phyloP scores from a whole-genome alignment of 2,329 filamentous ascomycete genomes.

The Sarocladium kiliense region DNA sequence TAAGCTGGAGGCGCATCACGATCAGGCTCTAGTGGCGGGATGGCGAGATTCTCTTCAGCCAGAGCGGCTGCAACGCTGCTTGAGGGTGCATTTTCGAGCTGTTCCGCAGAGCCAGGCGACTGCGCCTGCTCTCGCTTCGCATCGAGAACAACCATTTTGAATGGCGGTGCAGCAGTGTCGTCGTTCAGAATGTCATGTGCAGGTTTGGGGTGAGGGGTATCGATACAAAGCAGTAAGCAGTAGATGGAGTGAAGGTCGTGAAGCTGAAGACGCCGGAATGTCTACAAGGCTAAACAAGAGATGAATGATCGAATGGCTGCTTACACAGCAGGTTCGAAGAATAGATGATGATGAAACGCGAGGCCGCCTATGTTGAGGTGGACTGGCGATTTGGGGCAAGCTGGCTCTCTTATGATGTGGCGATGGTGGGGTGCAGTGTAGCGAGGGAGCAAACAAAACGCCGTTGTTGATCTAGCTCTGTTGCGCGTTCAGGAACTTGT shows the following conservation, averaged over 20 bases:
- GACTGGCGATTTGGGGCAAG: background rate
- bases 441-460: background rate
- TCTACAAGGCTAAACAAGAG: too few relatives aligned
- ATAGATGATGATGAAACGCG: background rate
- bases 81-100: background rate
- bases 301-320: too few relatives aligned
- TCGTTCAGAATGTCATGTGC: background rate
- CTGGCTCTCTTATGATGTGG: background rate
- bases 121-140: background rate
- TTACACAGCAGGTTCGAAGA: too few relatives aligned
- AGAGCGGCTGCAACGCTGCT: background rate
- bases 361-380: too few relatives aligned
- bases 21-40: constrained; percentile 13
- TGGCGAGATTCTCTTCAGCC: constrained; percentile 26
- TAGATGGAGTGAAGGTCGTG: background rate
- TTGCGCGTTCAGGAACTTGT: background rate
- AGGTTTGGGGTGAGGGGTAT: background rate
- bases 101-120: background rate
- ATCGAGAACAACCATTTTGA: background rate
- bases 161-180: background rate
- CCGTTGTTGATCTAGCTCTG: background rate
- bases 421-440: background rate
- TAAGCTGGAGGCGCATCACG: constrained; percentile 51
- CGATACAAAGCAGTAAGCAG: background rate
- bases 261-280: too few relatives aligned